Percentiles rank a stretch among this genome's conserved stretches.
phyloP scores from a whole-genome alignment of 805 yeast species.

The Candida manassasensis region DNA sequence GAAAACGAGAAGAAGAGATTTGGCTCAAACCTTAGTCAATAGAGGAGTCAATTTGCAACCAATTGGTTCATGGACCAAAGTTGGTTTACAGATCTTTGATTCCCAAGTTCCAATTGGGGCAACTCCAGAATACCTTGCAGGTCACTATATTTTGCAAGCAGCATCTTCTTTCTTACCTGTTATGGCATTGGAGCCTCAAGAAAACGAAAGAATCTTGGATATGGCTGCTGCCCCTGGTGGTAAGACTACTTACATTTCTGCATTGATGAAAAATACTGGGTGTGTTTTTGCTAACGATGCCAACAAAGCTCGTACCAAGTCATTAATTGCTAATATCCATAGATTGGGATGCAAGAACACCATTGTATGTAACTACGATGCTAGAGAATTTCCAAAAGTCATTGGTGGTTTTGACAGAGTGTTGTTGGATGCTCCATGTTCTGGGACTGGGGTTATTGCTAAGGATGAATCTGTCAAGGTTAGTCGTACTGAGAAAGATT shows the following conservation, averaged over 20 bases:
- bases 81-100: slow-evolving; percentile 94
- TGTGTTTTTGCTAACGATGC: slow-evolving; percentile 96
- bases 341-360: slow-evolving; percentile 96
- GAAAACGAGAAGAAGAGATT: slow-evolving; percentile 89
- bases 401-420: slow-evolving; percentile 98
- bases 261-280: slow-evolving; percentile 97
- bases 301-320: slow-evolving; percentile 93
- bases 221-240: slow-evolving; percentile 99
- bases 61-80: slow-evolving; percentile 96
- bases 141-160: slow-evolving; percentile 96
- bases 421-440: slow-evolving; percentile 95
- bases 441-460: slow-evolving; percentile 99
- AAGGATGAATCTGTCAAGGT: slow-evolving; percentile 94
- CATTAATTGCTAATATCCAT: slow-evolving; percentile 94
- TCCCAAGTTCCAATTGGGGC: slow-evolving; percentile 99
- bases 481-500: slow-evolving; percentile 92
- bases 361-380: slow-evolving; percentile 95
- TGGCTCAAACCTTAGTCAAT: slow-evolving; percentile 91
- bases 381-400: slow-evolving; percentile 96
- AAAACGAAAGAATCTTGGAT: slow-evolving; percentile 89
- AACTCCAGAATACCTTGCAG: slow-evolving; percentile 97
- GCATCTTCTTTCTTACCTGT: slow-evolving; percentile 97
- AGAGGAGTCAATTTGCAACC: slow-evolving; percentile 98
- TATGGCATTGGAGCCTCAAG: slow-evolving; percentile 97
- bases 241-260: slow-evolving; percentile 90